Evolutionary conservation across 306 rosid species (phyloP).

Genomic region (Bauhinia variegata): DNA sequence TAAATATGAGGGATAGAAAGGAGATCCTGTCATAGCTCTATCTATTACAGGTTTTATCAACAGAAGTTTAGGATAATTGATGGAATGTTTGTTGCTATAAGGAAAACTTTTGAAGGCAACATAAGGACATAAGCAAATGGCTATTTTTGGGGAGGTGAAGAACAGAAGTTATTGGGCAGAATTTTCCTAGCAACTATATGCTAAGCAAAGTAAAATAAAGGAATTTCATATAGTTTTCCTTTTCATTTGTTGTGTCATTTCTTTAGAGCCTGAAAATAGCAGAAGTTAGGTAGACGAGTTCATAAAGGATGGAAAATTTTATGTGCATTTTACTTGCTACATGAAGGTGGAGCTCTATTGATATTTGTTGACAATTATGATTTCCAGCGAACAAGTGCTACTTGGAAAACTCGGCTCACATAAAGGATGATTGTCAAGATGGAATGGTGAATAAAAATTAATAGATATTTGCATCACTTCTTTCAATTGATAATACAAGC

Average conservation of each 20-base stretch:
- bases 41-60: not conserved
- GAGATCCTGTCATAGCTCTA: not conserved
- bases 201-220: not conserved
- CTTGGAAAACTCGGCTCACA: not conserved
- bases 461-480: not conserved
- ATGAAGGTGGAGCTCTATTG: not conserved
- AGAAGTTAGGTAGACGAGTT: not conserved
- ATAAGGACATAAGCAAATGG: constrained; percentile 6
- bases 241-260: not conserved
- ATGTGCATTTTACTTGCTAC: not conserved
- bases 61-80: not conserved
- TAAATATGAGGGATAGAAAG: not conserved
- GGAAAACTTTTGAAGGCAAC: constrained; percentile 8
- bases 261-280: not conserved
- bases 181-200: constrained; percentile 2
- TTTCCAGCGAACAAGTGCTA: not conserved
- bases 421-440: constrained; percentile 28
- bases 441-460: not conserved
- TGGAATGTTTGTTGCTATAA: not conserved
- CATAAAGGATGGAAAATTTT: not conserved
- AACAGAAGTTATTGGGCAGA: not conserved
- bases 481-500: not conserved
- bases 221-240: not conserved
- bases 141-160: constrained; percentile 7
- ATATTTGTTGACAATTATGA: not conserved